Percentiles rank a stretch among this genome's conserved stretches.
Conservation (phyloP, 768 basidiomycete species). For the Panus rudis region DNA sequence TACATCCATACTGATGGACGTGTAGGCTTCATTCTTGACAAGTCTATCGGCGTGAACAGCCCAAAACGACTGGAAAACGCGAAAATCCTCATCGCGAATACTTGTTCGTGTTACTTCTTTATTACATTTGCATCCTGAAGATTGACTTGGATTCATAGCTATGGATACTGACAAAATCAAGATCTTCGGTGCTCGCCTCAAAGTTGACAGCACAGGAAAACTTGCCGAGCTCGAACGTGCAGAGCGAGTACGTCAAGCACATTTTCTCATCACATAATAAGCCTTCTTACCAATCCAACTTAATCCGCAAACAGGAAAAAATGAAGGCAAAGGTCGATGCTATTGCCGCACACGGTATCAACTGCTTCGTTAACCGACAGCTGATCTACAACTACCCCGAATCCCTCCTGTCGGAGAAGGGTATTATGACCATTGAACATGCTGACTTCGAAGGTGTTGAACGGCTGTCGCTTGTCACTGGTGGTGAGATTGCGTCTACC, state of each 20-base stretch:
- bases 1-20: background rate
- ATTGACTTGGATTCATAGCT: conserved; percentile 37
- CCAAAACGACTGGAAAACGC: conserved; percentile 93
- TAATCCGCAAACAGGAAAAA: conserved; percentile 74
- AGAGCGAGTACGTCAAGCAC: conserved; percentile 55
- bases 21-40: conserved; percentile 94
- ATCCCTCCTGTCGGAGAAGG: conserved; percentile 87
- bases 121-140: background rate
- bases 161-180: conserved; percentile 99
- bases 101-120: conserved; percentile 51
- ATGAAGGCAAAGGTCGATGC: conserved; percentile 98
- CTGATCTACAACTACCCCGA: conserved; percentile 99
- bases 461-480: conserved; percentile 89
- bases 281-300: background rate
- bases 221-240: conserved; percentile 97
- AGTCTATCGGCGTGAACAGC: conserved; percentile 88
- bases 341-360: conserved; percentile 92
- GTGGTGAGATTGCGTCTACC: conserved; percentile 94
- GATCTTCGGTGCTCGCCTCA: conserved; percentile 93
- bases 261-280: background rate
- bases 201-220: conserved; percentile 94
- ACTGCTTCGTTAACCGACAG: conserved; percentile 96
- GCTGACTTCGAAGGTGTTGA: conserved; percentile 99
- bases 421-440: conserved; percentile 95
- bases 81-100: conserved; percentile 96